Evolutionary conservation across 805 yeast genomes (phyloP), one percentile per base, ranked within the genome.

Genomic region (Starmerella powellii): DNA sequence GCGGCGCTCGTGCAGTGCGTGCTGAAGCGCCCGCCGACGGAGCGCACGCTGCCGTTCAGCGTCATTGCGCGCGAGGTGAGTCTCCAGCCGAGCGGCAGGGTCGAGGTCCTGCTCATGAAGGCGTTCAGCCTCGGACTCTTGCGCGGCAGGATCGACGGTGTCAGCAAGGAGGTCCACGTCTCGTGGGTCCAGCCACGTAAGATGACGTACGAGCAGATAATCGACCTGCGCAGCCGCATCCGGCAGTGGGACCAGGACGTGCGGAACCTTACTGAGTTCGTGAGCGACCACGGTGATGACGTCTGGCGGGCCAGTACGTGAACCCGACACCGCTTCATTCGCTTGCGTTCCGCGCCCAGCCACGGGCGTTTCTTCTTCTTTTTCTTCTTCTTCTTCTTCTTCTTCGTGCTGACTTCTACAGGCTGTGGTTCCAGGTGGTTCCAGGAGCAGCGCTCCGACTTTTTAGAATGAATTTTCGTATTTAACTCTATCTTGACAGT

Each of bases 161-260:
- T 86, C 33, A 73, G 74, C 38, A 74, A 79, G 60, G 66, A 79
- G 12, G 81, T 91, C 43, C 76, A 80, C 27, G 77, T 91, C 37
- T 76, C 81, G 21, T 91, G 98, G 98, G 79, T 88, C 48, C 97
- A 91, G 68, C 97, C 98, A 45, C 73, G 97, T 56, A 83, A 86
- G 42, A 79, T 91, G 71, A 84, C 84, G 56, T 69, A 68, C 49
- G 74, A 73, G 34, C 98, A 91, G 67, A 80, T 88, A 45, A 72
- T 69, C 44, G 70, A 70, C 34, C 84, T 91, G 81, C 76, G 76
- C 50, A 68, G 70, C 40, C 80, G 82, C 54, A 71, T 91, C 57
- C 68, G 68, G 21, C 70, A 68, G 39, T 91, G 99, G 99, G 79
- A 81, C 53, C 60, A 62, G 41, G 78, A 78, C 53, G 96, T 88